Evolutionary conservation across 2,329 filamentous ascomycete species (phyloP), one percentile per base, ranked within the genome.

Genomic region (Cytospora chrysosperma): DNA sequence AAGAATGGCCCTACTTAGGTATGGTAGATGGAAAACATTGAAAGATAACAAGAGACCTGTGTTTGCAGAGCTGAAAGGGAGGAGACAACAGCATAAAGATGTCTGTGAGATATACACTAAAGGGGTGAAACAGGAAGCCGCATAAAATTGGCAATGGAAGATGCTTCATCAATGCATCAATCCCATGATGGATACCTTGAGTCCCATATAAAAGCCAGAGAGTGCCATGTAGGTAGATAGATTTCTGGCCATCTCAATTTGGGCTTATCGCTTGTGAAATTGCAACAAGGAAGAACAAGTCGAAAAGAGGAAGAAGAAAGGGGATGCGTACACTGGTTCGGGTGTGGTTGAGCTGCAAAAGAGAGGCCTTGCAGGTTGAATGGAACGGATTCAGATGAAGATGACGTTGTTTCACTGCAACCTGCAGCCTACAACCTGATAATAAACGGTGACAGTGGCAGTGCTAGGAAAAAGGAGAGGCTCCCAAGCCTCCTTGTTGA

Each of bases 351-450:
- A n/a, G 37, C 37, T 43, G 37, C 37, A 43, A n/a, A 17, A 21
- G 40, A 30, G 28, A 34, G 28, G 47, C 51, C 47, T 55, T n/a
- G 21, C 4, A 54, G 30, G 26, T 19, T n/a, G 58, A 17, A 51
- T 61, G 59, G 51, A 51, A 61, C 19, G 24, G 19, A 34, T 32
- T 27, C 40, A 15, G 28, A n/a, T 43, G 47, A 37, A 47, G 43
- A 59, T 59, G 61, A 59, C 50, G 47, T 62, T 57, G 61, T 63
- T 50, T 54, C 56, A 60, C 37, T 60, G 49, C 54, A 47, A 47
- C 30, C 47, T 59, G 54, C 21, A 40, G 7, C 32, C 37, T 59
- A 49, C 54, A 47, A 47, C 30, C 32, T 59, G 54, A 51, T 28
- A 24, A 55, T 34, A 56, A 59, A 58, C 34, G 49, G 54, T 27